Evolutionary conservation across 1,139 yeast species (phyloP).

Genomic region (Yamadazyma triangularis): DNA sequence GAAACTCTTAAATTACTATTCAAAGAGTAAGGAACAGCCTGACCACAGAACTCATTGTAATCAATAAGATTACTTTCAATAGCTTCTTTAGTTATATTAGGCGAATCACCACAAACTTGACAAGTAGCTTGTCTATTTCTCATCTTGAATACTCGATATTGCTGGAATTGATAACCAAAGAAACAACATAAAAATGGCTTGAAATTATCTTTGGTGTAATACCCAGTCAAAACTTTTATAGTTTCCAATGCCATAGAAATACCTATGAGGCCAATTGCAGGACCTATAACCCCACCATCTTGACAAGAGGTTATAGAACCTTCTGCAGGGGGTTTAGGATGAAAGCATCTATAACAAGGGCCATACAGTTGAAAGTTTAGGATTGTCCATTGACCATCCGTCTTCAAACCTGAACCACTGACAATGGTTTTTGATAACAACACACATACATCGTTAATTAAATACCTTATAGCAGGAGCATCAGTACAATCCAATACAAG

Average conservation of each 20-base stretch:
- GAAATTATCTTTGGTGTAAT: slow-evolving; percentile 49
- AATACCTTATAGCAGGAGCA: slow-evolving; percentile 81
- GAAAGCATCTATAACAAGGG: slow-evolving; percentile 93
- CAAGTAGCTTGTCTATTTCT: slow-evolving; percentile 63
- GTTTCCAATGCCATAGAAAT: slow-evolving; percentile 86
- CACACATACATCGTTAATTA: slow-evolving; percentile 84
- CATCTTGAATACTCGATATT: slow-evolving; percentile 73
- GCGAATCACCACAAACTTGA: slow-evolving; percentile 56
- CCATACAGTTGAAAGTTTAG: slow-evolving; percentile 65
- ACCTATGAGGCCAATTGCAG: slow-evolving; percentile 91
- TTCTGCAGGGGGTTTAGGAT: slow-evolving; percentile 88
- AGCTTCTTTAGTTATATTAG: slow-evolving; percentile 39
- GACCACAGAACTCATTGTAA: slow-evolving; percentile 75
- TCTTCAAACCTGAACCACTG: slow-evolving; percentile 86
- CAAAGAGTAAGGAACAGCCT: slow-evolving; percentile 40
- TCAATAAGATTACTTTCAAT: slow-evolving; percentile 50
- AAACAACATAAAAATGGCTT: slow-evolving; percentile 68
- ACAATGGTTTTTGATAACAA: slow-evolving; percentile 65
- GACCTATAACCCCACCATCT: slow-evolving; percentile 95
- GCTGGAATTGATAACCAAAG: slow-evolving; percentile 71
- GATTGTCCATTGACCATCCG: slow-evolving; percentile 86
- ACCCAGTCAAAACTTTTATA: slow-evolving; percentile 63
- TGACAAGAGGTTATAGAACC: slow-evolving; percentile 79
- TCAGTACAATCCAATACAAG: slow-evolving; percentile 91
- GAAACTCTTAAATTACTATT: slow-evolving; percentile 39